Base-by-base conservation (phyloP, 1,139 yeast genomes). In the Saccharomyces hybrid region DNA sequence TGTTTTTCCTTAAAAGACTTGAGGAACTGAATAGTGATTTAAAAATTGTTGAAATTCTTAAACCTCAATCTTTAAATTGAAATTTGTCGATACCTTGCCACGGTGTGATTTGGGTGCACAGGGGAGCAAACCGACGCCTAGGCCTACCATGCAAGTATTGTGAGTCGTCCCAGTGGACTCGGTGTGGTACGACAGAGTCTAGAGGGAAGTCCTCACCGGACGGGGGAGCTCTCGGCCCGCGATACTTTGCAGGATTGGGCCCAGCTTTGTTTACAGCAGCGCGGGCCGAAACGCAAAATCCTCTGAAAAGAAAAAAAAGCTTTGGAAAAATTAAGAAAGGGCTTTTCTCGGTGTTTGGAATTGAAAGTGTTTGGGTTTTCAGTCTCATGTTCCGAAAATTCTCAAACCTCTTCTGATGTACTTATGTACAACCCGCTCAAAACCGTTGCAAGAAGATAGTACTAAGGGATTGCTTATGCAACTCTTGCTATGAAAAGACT, bases 1-100 rank as follows among this genome's bases (percentile, higher is more conserved):
- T 55, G 52, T 50, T 42, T 44, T 57, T 57, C 52, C 50, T 53
- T 57, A 16, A 38, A 38, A 38, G 44, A 38, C 44, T 38, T 38
- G 44, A 19, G 12, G 44, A 16, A 16, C 44, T 38, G 4, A 11
- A 31, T 16, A 19, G 6, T 31, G 16, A 3, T 19, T 16, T 14
- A 9, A n/a, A 16, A 14, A n/a, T 2, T 38, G 48, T 14, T 24
- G 12, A 24, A 24, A 21, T 38, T 27, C 29, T 38, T 46, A 4
- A 38, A 19, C 16, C 21, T 49, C 21, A 27, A 21, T 26, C 29
- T 47, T 34, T 38, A 38, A 38, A 38, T 19, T 38, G 44, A 38
- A 38, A 38, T 38, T 38, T 38, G 26, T 26, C 44, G 44, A 38
- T 38, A 38, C 44, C 44, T 38, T 38, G 44, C 44, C 44, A 38